Percentiles rank a stretch among this genome's conserved stretches.
Conservation (phyloP, 2,329 filamentous ascomycete genomes). For the Neofusicoccum sp. region DNA sequence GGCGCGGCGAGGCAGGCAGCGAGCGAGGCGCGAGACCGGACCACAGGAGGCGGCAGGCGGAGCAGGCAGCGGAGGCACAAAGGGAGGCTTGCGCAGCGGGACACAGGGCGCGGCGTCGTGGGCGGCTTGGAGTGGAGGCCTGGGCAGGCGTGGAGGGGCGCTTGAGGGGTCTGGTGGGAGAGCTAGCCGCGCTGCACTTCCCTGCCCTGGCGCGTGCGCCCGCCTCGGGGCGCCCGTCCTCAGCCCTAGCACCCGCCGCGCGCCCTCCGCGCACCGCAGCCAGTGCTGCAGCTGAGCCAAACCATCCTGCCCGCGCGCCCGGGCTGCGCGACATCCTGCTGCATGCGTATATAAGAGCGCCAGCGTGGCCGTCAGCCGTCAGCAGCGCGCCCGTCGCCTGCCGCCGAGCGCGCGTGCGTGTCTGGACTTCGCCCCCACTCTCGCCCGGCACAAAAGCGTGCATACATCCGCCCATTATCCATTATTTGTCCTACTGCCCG, state of each 20-base stretch:
- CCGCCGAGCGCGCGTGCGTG: background rate
- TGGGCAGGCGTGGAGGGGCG: background rate
- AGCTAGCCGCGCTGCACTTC: no score
- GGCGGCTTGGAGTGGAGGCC: background rate
- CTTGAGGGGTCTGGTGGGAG: background rate
- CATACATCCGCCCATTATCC: constrained; percentile 14
- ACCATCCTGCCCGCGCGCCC: background rate
- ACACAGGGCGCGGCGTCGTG: background rate
- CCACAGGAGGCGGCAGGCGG: constrained; percentile 4
- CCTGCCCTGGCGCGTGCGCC: background rate
- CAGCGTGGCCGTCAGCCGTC: constrained; percentile 13
- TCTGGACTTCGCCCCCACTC: constrained; percentile 9
- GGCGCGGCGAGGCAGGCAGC: constrained; percentile 1
- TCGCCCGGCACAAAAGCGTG: constrained; percentile 13
- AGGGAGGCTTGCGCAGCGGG: background rate
- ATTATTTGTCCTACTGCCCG: constrained; percentile 14
- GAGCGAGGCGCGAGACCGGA: constrained; percentile 8
- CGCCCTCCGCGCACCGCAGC: background rate
- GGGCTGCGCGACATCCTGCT: background rate
- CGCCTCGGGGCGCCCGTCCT: background rate
- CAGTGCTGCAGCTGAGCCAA: constrained; percentile 4
- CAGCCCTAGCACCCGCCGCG: constrained; percentile 1
- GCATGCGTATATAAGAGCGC: constrained; percentile 7
- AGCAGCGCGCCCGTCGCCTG: background rate
- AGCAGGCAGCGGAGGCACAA: constrained; percentile 1